These are phyloP conservation scores for Apiospora rasikravindrae DNA, from an alignment of 2,329 filamentous ascomycete genomes.

Conservation along the genomic window DNA sequence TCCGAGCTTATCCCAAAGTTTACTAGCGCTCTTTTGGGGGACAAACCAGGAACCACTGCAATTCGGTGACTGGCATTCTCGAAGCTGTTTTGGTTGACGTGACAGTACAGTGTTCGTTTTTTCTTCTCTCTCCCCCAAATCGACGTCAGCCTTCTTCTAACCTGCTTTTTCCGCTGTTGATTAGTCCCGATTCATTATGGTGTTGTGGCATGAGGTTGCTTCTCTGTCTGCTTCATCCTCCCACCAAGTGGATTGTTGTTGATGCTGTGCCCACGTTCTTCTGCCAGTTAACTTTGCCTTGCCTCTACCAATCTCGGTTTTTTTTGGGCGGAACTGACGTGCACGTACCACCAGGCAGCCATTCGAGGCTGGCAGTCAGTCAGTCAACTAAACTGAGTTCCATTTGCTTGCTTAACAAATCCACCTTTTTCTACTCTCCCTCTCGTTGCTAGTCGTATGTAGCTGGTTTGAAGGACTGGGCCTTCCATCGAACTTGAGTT, in stretches of 20 bases:
- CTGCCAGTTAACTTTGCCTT: not conserved
- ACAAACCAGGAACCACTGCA: not conserved
- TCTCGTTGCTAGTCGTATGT: slow-evolving; percentile 9
- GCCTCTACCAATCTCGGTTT: not conserved
- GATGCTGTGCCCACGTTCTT: not conserved
- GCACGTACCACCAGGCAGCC: slow-evolving; percentile 16
- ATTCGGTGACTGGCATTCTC: slow-evolving; percentile 7
- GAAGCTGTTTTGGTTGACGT: slow-evolving; percentile 5
- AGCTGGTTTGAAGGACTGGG: slow-evolving; percentile 4
- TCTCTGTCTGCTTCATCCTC: not conserved
- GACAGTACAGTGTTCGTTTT: not conserved
- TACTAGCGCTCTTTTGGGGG: not conserved
- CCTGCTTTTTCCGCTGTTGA: not conserved
- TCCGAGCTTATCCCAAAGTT: slow-evolving; percentile 8
- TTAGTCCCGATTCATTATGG: not conserved
- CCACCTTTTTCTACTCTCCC: slow-evolving; percentile 8
- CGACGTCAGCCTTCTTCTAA: not conserved
- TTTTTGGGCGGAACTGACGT: slow-evolving; percentile 3
- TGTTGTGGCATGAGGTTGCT: not conserved
- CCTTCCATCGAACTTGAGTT: slow-evolving; percentile 15
- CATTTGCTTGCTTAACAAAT: slow-evolving; percentile 15
- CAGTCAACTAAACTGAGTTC: slow-evolving; percentile 3
- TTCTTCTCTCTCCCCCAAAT: too few species aligned
- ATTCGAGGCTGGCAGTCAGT: slow-evolving; percentile 13
- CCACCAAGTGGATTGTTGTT: slow-evolving; percentile 3